Conservation (phyloP, 2,329 filamentous ascomycete species). For the Apiospora pterosperma region DNA sequence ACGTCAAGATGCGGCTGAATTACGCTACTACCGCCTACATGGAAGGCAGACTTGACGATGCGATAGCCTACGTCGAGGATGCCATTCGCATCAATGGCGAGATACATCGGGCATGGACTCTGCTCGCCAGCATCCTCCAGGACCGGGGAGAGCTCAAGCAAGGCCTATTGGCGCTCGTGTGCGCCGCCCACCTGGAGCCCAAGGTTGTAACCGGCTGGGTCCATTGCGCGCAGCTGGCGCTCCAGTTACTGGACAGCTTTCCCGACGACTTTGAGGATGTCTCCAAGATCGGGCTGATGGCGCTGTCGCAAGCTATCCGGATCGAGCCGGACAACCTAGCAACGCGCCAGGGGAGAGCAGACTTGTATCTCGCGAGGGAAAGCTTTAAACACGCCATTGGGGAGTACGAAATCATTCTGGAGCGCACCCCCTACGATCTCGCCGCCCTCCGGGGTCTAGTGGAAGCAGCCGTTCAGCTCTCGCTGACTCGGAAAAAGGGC, state of each 20-base stretch:
- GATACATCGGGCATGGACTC: constrained; percentile 62
- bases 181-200: constrained; percentile 60
- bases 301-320: constrained; percentile 57
- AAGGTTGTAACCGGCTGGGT: constrained; percentile 60
- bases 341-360: constrained; percentile 57
- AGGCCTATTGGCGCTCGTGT: constrained; percentile 57
- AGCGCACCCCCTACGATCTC: constrained; percentile 50
- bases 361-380: constrained; percentile 49
- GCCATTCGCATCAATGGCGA: constrained; percentile 67
- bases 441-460: constrained; percentile 53
- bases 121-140: constrained; percentile 58
- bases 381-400: constrained; percentile 45
- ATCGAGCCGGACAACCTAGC: constrained; percentile 55
- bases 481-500: constrained; percentile 44
- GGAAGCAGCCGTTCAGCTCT: constrained; percentile 47
- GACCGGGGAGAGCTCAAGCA: constrained; percentile 56
- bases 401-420: constrained; percentile 55
- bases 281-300: constrained; percentile 53
- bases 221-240: constrained; percentile 52
- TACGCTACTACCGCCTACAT: constrained; percentile 68
- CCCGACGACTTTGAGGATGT: constrained; percentile 43
- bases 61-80: constrained; percentile 56
- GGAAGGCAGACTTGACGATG: constrained; percentile 55
- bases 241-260: constrained; percentile 44
- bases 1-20: constrained; percentile 66